These are phyloP conservation scores for Ustilago tritici DNA, from an alignment of 1,284 basidiomycete species.

Conservation along the genomic window DNA sequence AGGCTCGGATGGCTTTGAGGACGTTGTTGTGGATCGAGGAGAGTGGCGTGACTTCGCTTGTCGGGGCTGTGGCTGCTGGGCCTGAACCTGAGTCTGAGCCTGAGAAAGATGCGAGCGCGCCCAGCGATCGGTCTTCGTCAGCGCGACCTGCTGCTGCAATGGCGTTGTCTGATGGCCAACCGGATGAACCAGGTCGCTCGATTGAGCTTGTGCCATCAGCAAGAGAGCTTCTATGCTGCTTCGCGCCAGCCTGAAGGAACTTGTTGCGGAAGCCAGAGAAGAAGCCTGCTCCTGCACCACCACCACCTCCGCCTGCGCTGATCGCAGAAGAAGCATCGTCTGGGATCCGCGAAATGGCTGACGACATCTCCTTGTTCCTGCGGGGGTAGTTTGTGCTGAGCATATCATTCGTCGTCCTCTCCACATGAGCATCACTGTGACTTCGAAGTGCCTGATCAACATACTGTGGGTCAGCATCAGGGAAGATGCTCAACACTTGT, in stretches of 20 bases:
- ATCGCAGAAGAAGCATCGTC: constrained; percentile 14
- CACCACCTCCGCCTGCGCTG: constrained; percentile 6
- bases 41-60: constrained; percentile 62
- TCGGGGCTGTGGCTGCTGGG: constrained; percentile 41
- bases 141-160: constrained; percentile 41
- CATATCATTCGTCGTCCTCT: constrained; percentile 66
- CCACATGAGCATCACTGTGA: constrained; percentile 61
- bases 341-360: constrained; percentile 14
- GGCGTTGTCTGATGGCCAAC: constrained; percentile 19
- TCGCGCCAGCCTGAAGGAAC: constrained; percentile 33
- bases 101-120: constrained; percentile 11
- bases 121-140: constrained; percentile 30
- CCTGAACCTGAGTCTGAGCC: constrained; percentile 2
- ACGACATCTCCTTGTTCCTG: constrained; percentile 35
- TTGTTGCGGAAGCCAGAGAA: constrained; percentile 53
- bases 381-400: constrained; percentile 59
- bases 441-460: constrained; percentile 59
- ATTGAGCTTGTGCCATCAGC: constrained; percentile 63
- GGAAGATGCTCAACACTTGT: constrained; percentile 67
- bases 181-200: constrained; percentile 27
- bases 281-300: constrained; percentile 33
- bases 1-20: constrained; percentile 68
- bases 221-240: constrained; percentile 50
- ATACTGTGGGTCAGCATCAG: constrained; percentile 66
- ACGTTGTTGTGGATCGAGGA: constrained; percentile 69